Evolutionary conservation across 2,329 filamentous ascomycete genomes (phyloP), one percentile per base, ranked within the genome.

Genomic region (Parafenestella ontariensis): DNA sequence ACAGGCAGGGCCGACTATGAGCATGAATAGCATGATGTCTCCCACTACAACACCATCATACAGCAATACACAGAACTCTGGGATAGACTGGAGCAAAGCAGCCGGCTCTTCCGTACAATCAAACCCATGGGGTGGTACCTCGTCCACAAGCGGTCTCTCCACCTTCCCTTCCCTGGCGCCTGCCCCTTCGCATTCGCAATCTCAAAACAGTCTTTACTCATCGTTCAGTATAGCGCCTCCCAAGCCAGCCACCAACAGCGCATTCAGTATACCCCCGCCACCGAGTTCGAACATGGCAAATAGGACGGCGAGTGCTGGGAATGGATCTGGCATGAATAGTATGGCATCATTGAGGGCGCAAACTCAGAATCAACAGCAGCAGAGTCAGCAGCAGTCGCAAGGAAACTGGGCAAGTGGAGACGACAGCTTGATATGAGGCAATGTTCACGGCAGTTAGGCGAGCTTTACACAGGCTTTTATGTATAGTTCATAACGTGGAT

Each of bases 151-250:
- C 46, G 54, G 56, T 4, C 56, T 69, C 5, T 75, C 79, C 0
- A 78, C 80, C 15, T 77, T 74, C 56, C 85, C 51, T 81, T 85
- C 52, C 80, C 85, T 74, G 85, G 84, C 84, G 75, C 81, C 15
- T 70, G 83, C 56, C 17, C 62, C 59, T 5, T 49, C 62, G 18
- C 65, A 66, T 17, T 26, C 58, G 15, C 59, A 62, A 26, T 39
- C 53, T 20, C 60, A 71, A 23, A 64, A 61, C 17, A 69, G 61
- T 45, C 69, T 71, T 4, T 76, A 73, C 31, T 72, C 74, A 13
- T 60, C 68, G 1, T 76, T 76, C 43, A 69, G 68, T 33, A 77
- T 77, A 36, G 69, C 73, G n/a, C 75, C 76, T n/a, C 74, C 76
- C 15, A 69, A 64, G 33, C 37, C 61, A 3, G 45, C 41, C 11